Evolutionary conservation across 108 stramenopile species (phyloP).

Genomic region (Epipyxis sp.): DNA sequence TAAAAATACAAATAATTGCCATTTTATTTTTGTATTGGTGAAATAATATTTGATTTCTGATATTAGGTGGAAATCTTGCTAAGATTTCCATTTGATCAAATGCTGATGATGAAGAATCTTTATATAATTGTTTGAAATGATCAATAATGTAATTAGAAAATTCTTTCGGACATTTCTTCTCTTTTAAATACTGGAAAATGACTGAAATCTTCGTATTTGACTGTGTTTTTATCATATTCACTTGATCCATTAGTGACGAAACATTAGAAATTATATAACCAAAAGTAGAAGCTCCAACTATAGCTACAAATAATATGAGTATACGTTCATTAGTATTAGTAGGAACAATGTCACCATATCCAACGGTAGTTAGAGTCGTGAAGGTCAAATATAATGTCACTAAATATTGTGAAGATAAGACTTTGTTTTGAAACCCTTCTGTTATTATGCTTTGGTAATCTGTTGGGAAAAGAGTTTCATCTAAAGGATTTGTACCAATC

Average conservation of each 20-base stretch:
- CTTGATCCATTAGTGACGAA: neutral
- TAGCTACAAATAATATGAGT: neutral
- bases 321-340: neutral
- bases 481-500: too few species aligned
- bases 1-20: constrained; percentile 3
- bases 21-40: neutral
- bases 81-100: too few species aligned
- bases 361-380: constrained; percentile 27
- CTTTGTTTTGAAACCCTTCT: neutral
- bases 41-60: constrained; percentile 10
- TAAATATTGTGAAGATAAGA: neutral
- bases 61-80: neutral
- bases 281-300: constrained; percentile 4
- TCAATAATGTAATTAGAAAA: neutral
- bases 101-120: too few species aligned
- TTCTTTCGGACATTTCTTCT: constrained; percentile 9
- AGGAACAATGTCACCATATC: constrained; percentile 26
- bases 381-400: constrained; percentile 18
- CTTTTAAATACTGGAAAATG: constrained; percentile 21
- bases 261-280: constrained; percentile 17
- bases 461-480: neutral
- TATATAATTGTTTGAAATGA: neutral
- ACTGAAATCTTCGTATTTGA: neutral
- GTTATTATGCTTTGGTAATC: neutral
- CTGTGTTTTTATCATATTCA: neutral